These are phyloP conservation scores for Batrachochytrium dendrobatidis DNA, from an alignment of 371 early-diverging fungal species.

Conservation along the genomic window DNA sequence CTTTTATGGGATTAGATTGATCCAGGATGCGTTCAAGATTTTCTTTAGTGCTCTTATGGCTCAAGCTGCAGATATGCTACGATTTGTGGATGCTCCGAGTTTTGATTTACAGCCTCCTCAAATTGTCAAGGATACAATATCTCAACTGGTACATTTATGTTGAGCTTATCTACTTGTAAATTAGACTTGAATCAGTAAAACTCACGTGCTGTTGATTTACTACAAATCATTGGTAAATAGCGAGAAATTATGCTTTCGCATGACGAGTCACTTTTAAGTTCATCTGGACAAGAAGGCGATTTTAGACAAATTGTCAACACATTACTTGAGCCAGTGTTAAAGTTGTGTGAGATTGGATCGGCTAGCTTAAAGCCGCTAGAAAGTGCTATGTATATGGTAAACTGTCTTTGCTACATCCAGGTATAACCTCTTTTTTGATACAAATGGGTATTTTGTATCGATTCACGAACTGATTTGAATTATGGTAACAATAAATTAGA, in stretches of 20 bases:
- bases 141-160: constrained; percentile 16
- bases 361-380: constrained; percentile 48
- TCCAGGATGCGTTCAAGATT: constrained; percentile 56
- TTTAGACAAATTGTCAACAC: constrained; percentile 60
- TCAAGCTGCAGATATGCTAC: constrained; percentile 51
- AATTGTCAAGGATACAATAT: constrained; percentile 8
- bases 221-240: background rate
- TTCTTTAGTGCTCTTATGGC: constrained; percentile 61
- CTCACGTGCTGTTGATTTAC: background rate
- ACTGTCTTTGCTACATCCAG: constrained; percentile 64
- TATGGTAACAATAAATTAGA: constrained; percentile 24
- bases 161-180: background rate
- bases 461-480: background rate
- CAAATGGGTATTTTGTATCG: background rate
- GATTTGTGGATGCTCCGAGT: background rate
- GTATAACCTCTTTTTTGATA: constrained; percentile 35
- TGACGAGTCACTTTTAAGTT: constrained; percentile 58
- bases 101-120: background rate
- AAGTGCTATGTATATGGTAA: constrained; percentile 62
- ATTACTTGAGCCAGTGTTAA: constrained; percentile 64
- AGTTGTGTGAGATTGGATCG: constrained; percentile 60
- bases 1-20: constrained; percentile 45
- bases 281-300: constrained; percentile 33
- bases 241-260: constrained; percentile 72
- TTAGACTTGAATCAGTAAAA: background rate